Conservation (phyloP, 2,329 filamentous ascomycete genomes). For the Thelonectria blattea region DNA sequence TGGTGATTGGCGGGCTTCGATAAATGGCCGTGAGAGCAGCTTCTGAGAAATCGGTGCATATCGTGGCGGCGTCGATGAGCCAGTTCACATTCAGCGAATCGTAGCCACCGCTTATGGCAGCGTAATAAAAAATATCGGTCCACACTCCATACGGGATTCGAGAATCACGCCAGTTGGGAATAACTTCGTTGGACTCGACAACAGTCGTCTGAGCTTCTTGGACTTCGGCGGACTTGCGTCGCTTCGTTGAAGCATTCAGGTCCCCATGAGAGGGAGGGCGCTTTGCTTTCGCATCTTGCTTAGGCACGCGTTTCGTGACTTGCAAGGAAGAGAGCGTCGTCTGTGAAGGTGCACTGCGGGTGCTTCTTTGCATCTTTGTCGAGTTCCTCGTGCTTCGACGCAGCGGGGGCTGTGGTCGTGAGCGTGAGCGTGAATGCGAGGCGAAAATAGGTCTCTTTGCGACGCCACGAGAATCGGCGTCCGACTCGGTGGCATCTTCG, state of each 20-base stretch:
- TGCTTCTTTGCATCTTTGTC: constrained; percentile 4
- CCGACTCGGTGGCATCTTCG: constrained; percentile 13
- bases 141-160: constrained; percentile 71
- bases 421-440: constrained; percentile 5
- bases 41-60: constrained; percentile 71
- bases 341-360: constrained; percentile 23
- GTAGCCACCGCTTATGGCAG: constrained; percentile 56
- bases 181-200: constrained; percentile 32
- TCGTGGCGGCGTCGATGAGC: constrained; percentile 67
- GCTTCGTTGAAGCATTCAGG: constrained; percentile 29
- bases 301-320: background rate
- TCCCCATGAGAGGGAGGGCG: constrained; percentile 6
- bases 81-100: constrained; percentile 60
- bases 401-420: constrained; percentile 6
- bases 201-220: background rate
- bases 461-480: constrained; percentile 21
- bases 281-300: background rate
- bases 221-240: constrained; percentile 16
- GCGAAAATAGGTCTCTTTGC: constrained; percentile 11
- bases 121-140: constrained; percentile 71
- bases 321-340: constrained; percentile 18
- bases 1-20: constrained; percentile 67
- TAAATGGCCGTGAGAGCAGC: constrained; percentile 78
- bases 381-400: background rate
- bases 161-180: constrained; percentile 62